phyloP scores from a whole-genome alignment of 192 early-diverging fungal species.

The Backusella tuberculispora region DNA sequence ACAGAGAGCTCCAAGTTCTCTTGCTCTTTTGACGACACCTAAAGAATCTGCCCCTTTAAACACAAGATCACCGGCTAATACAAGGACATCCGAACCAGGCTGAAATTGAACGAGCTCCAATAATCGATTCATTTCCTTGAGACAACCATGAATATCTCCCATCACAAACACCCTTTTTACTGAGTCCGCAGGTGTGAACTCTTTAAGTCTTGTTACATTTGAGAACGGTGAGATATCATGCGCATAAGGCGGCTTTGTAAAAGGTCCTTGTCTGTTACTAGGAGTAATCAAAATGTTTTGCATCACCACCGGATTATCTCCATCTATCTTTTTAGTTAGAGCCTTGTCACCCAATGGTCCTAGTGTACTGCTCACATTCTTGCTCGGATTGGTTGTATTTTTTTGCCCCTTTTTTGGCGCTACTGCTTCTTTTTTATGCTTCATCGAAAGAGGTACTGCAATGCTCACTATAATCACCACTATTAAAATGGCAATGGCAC shows the following conservation, averaged over 20 bases:
- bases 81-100: conserved; percentile 49
- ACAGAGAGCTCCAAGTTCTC: conserved; percentile 52
- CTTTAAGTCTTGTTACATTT: conserved; percentile 27
- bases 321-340: neutral
- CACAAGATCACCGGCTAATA: conserved; percentile 70
- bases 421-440: neutral
- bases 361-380: neutral
- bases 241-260: neutral
- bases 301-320: neutral
- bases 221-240: conserved; percentile 31
- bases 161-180: conserved; percentile 60
- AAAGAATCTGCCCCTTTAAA: conserved; percentile 66
- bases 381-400: neutral
- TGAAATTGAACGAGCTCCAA: conserved; percentile 49
- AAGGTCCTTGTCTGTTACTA: neutral
- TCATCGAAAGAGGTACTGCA: conserved; percentile 14
- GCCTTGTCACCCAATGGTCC: conserved; percentile 13
- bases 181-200: neutral
- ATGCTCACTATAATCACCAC: conserved; percentile 2
- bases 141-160: conserved; percentile 74
- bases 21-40: conserved; percentile 57
- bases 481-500: neutral
- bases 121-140: conserved; percentile 57
- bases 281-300: neutral
- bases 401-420: neutral